Base-by-base conservation (phyloP, 345 rosid genomes). In the Eutrema yunnanense region DNA sequence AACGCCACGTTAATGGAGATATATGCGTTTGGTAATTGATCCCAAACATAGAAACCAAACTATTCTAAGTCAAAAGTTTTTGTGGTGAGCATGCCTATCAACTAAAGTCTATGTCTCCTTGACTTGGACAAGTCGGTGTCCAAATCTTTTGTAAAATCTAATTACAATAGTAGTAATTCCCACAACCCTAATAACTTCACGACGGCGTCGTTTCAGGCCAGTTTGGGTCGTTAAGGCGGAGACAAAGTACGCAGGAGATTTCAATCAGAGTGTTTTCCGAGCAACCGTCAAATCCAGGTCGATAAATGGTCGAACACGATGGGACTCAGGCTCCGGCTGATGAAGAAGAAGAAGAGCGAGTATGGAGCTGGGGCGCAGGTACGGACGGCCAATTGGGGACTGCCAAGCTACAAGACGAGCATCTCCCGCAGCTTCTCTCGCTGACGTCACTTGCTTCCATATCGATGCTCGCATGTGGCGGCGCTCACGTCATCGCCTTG, bases 291-390 rank as follows among this genome's bases (percentile, higher is more conserved):
- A 22, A 22, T 22, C 26, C 26, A 22, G 26, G 26, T 22, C 26
- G 26, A 22, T 22, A 22, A 22, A 55, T 56, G 65, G 49, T 49
- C 36, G 22, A 40, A 38, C 48, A 61, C 60, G 48, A 27, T 9
- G 71, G 34, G 4, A 40, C 59, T 33, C 13, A 5, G n/a, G 8
- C 32, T 14, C 62, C n/a, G 62, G 34, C 48, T 2, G 67, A 63
- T 14, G 67, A 63, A 14, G 71, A 65, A 29, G 71, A 65, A 29
- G 66, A 69, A 51, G 34, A 83, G 69, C 67, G 76, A 62, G 50
- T 88, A 29, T 89, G 98, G 98, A 94, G 96, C 80, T 94, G 97
- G 95, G 98, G 98, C 16, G 98, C 98, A 3, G 98, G 97, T 8
- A 91, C 92, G 12, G 98, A 94, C 19, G 96, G 97, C 9, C 98